These are phyloP conservation scores for Epichloe baconii DNA, from an alignment of 2,329 filamentous ascomycete species.

Conservation along the genomic window DNA sequence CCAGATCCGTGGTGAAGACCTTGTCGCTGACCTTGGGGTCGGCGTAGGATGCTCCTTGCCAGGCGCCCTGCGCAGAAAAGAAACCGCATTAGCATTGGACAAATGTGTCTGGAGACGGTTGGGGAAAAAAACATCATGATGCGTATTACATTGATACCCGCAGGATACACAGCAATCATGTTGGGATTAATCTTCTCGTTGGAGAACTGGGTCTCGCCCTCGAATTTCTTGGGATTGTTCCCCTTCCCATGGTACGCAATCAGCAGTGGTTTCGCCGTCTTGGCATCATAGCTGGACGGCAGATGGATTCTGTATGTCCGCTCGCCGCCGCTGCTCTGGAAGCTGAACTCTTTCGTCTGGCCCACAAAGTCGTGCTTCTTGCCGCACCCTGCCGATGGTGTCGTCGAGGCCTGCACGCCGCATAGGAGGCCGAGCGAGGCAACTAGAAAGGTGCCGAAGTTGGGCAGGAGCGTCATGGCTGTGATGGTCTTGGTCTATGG, in stretches of 20 bases:
- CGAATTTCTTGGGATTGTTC: constrained; percentile 19
- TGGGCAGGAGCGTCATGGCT: not conserved
- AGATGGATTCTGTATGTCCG: constrained; percentile 12
- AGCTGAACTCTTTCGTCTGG: constrained; percentile 9
- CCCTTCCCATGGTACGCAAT: constrained; percentile 33
- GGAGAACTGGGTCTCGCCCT: constrained; percentile 25
- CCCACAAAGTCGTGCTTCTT: constrained; percentile 11
- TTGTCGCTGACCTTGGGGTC: constrained; percentile 23
- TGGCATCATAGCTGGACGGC: constrained; percentile 18
- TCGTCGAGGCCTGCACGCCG: not conserved
- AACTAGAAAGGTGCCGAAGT: not conserved
- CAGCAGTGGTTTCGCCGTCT: constrained; percentile 25
- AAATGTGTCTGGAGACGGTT: too few relatives aligned
- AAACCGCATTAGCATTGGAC: not conserved
- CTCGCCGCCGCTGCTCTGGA: constrained; percentile 11
- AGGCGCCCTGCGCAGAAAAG: constrained; percentile 18
- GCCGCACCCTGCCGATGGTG: constrained; percentile 8
- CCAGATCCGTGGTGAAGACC: constrained; percentile 29
- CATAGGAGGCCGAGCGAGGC: not conserved
- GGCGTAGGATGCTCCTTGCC: constrained; percentile 26
- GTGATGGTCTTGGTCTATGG: too few relatives aligned
- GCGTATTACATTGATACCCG: constrained; percentile 23
- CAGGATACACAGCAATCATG: constrained; percentile 31
- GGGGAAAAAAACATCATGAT: too few relatives aligned
- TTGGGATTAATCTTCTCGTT: constrained; percentile 22